Conservation (phyloP, 306 rosid species). For the Astragalus glycyphyllos region DNA sequence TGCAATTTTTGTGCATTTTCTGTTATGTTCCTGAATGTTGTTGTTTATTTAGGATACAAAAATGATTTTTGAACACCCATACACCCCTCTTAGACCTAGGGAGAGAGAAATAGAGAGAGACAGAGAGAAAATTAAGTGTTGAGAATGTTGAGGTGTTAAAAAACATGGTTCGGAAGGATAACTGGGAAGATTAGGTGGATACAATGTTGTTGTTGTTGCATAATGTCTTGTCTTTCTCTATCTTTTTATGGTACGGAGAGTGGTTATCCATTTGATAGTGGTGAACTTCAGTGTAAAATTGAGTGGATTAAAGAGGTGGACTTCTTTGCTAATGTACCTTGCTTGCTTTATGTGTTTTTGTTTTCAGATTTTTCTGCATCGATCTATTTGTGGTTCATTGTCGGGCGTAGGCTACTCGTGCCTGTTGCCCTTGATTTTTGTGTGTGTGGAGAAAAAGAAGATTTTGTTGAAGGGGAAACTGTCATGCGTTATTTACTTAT, state of each 20-base stretch:
- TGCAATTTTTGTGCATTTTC: neutral
- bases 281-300: constrained; percentile 18
- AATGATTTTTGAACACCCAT: no score
- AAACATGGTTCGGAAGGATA: neutral
- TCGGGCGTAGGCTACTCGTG: neutral
- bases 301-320: constrained; percentile 20
- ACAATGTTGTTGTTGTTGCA: neutral
- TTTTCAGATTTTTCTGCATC: constrained; percentile 47
- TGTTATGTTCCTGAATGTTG: neutral
- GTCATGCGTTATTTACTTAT: constrained; percentile 52
- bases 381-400: constrained; percentile 35
- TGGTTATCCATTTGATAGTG: constrained; percentile 21
- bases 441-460: constrained; percentile 29
- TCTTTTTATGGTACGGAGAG: neutral
- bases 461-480: constrained; percentile 46
- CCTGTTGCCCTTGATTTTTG: constrained; percentile 6
- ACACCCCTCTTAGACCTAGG: no score
- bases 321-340: constrained; percentile 31
- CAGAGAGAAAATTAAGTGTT: no score
- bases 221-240: constrained; percentile 1
- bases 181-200: constrained; percentile 10
- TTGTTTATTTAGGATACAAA: neutral
- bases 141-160: no score
- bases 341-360: constrained; percentile 6
- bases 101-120: no score